A percentile compares a stretch with the other conserved stretches of the same genome.
Evolutionary conservation across 208 protist species (phyloP).

Genomic region (Entamoeba nuttalli): DNA sequence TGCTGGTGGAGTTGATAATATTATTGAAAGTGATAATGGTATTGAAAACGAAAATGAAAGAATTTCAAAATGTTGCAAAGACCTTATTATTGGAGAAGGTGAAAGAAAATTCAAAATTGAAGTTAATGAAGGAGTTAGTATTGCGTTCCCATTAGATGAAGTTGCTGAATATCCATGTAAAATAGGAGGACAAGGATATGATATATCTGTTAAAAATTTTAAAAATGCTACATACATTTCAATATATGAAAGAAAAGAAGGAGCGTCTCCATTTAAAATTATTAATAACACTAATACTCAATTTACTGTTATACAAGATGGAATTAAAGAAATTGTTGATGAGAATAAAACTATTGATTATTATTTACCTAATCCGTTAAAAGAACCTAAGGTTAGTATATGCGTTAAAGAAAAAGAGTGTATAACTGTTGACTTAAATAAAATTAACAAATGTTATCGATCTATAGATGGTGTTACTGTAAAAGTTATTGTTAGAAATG

Average conservation of each 20-base stretch:
- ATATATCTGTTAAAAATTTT: background rate
- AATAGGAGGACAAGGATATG: background rate
- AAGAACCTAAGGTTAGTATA: background rate
- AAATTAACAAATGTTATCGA: background rate
- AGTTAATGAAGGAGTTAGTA: background rate
- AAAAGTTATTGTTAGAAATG: background rate
- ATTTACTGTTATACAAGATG: background rate
- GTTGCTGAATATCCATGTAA: background rate
- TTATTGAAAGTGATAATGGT: background rate
- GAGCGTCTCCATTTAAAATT: background rate
- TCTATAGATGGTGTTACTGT: background rate
- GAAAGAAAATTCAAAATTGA: background rate
- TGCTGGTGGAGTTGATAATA: background rate
- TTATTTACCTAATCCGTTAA: background rate
- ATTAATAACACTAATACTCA: background rate
- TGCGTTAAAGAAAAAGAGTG: background rate
- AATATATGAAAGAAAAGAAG: background rate
- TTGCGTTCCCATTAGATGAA: background rate
- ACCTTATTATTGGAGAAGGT: background rate
- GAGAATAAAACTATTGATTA: background rate
- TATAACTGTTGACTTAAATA: background rate
- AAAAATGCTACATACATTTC: background rate
- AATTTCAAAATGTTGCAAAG: background rate
- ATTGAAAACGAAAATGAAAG: background rate
- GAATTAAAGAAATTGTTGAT: background rate